phyloP scores from a whole-genome alignment of 2,329 filamentous ascomycete species.

The Pezicula carpinea region DNA sequence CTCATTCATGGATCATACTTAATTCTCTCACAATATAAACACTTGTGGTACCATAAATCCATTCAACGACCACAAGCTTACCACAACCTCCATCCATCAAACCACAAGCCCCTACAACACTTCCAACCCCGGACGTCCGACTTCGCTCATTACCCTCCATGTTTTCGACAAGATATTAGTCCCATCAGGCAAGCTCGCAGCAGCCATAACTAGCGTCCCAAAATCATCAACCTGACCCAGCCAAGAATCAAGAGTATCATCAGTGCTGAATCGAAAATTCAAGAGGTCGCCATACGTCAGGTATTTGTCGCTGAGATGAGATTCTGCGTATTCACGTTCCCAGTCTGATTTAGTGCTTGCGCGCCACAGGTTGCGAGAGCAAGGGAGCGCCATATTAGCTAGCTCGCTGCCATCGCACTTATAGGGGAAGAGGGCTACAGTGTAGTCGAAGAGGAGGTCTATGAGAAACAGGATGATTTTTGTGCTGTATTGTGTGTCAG shows the following conservation, averaged over 20 bases:
- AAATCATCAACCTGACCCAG: conserved; percentile 13
- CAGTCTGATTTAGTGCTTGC: conserved; percentile 8
- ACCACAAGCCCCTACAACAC: too few species aligned
- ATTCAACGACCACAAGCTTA: too few species aligned
- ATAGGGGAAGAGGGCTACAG: neutral
- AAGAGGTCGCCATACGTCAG: conserved; percentile 13
- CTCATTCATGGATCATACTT: too few species aligned
- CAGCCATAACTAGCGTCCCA: conserved; percentile 12
- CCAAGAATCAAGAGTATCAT: conserved; percentile 11
- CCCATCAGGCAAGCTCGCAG: neutral
- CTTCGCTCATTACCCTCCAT: too few species aligned
- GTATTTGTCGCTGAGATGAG: neutral
- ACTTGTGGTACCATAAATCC: too few species aligned
- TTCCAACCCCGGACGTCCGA: too few species aligned
- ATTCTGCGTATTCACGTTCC: conserved; percentile 6
- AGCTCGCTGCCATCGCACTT: conserved; percentile 8
- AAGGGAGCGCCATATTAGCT: conserved; percentile 7
- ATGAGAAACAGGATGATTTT: conserved; percentile 12
- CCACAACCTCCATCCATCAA: too few species aligned
- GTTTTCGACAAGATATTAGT: too few species aligned
- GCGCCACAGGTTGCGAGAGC: conserved; percentile 10
- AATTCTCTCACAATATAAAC: too few species aligned
- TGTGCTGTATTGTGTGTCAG: conserved; percentile 4
- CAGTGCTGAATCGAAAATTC: conserved; percentile 1
- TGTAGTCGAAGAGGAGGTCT: conserved; percentile 10